A percentile compares a stretch with the other conserved stretches of the same genome.
These are phyloP conservation scores for Ganoderma lucidum DNA, from an alignment of 1,284 basidiomycete species.

Conservation along the genomic window DNA sequence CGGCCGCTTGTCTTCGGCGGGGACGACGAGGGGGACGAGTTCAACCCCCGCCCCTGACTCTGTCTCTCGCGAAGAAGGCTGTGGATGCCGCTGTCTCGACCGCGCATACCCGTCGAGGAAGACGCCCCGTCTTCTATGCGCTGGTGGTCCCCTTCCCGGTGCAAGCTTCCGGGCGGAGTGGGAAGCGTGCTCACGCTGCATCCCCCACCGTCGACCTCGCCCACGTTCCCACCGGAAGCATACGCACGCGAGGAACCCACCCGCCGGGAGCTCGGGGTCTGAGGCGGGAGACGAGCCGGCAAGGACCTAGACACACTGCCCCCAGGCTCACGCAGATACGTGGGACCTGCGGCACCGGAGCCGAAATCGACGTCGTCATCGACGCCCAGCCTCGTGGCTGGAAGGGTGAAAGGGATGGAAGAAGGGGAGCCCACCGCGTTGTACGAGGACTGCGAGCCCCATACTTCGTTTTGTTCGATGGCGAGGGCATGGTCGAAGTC, in stretches of 20 bases:
- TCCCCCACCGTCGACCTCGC: constrained; percentile 10
- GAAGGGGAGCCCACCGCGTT: constrained; percentile 19
- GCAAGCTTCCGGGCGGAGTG: constrained; percentile 35
- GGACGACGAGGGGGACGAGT: constrained; percentile 10
- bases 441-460: constrained; percentile 11
- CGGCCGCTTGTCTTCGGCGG: constrained; percentile 31
- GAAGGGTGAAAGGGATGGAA: constrained; percentile 5
- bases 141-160: constrained; percentile 9
- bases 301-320: constrained; percentile 14
- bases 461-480: constrained; percentile 24
- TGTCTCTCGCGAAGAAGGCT: constrained; percentile 15
- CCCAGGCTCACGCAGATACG: constrained; percentile 8
- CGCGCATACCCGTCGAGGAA: constrained; percentile 13
- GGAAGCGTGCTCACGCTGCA: constrained; percentile 22
- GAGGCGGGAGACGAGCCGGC: constrained; percentile 22
- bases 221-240: constrained; percentile 26
- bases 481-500: neutral
- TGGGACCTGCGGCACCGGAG: constrained; percentile 13
- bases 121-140: neutral
- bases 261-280: constrained; percentile 26
- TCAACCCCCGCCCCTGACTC: neutral
- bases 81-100: constrained; percentile 13
- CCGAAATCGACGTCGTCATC: constrained; percentile 14
- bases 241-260: constrained; percentile 15
- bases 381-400: neutral